Evolutionary conservation across 768 basidiomycete genomes (phyloP).

Genomic region (Asterophora lycoperdoides): DNA sequence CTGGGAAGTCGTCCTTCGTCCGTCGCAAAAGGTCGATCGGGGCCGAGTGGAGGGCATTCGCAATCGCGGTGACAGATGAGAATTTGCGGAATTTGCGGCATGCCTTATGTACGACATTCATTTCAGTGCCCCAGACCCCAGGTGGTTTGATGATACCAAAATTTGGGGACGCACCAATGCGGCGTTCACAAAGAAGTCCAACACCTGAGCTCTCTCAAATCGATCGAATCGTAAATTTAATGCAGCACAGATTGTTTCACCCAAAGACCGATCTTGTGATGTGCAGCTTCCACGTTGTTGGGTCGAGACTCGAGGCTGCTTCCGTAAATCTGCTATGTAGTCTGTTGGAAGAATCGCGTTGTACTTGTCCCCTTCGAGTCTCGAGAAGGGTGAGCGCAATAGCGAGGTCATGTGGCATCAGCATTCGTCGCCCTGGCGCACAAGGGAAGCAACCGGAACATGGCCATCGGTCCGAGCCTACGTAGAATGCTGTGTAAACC

Average conservation of each 20-base stretch:
- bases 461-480: conserved; percentile 11
- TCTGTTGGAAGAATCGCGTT: conserved; percentile 35
- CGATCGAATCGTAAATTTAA: conserved; percentile 32
- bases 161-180: conserved; percentile 29
- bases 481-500: neutral
- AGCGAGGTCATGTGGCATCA: conserved; percentile 38
- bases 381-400: conserved; percentile 41
- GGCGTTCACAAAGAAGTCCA: conserved; percentile 42
- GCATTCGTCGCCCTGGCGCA: conserved; percentile 24
- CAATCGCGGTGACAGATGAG: conserved; percentile 39
- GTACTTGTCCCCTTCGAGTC: conserved; percentile 41
- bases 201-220: conserved; percentile 34
- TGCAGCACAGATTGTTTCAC: conserved; percentile 38
- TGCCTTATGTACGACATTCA: conserved; percentile 28
- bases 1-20: conserved; percentile 28
- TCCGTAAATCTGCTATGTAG: conserved; percentile 37
- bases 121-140: neutral
- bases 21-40: conserved; percentile 32
- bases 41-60: conserved; percentile 37
- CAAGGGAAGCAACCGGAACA: conserved; percentile 7
- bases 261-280: conserved; percentile 34
- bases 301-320: conserved; percentile 21
- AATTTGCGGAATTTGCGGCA: conserved; percentile 42
- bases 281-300: conserved; percentile 32
- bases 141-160: too few species aligned